Evolutionary conservation across 1,284 basidiomycete genomes (phyloP).

Genomic region (Coniophora puteana): DNA sequence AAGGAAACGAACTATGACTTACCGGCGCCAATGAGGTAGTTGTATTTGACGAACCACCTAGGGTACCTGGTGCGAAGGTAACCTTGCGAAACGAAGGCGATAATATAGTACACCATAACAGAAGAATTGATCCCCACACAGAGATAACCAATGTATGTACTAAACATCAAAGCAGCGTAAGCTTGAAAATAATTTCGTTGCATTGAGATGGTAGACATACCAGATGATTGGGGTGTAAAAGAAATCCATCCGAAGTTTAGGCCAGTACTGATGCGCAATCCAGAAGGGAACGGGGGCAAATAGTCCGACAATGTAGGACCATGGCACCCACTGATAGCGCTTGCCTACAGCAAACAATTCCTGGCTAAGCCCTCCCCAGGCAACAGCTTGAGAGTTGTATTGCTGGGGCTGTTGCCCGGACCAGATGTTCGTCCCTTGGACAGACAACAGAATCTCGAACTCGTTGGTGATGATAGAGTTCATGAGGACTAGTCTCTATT

Average conservation of each 20-base stretch:
- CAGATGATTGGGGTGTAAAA: conserved; percentile 43
- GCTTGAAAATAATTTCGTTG: not conserved
- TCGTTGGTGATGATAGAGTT: conserved; percentile 54
- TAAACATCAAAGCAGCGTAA: conserved; percentile 1
- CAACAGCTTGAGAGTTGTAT: conserved; percentile 61
- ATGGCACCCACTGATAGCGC: conserved; percentile 56
- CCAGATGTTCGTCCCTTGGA: conserved; percentile 58
- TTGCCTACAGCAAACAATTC: conserved; percentile 51
- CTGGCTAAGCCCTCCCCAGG: conserved; percentile 62
- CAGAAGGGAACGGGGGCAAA: conserved; percentile 54
- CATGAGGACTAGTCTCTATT: conserved; percentile 51
- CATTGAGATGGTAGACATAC: conserved; percentile 18
- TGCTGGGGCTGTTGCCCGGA: conserved; percentile 54
- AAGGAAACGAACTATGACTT: conserved; percentile 10
- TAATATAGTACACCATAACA: conserved; percentile 34
- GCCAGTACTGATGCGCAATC: conserved; percentile 41
- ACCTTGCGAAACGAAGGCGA: conserved; percentile 55
- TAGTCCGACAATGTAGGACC: conserved; percentile 53
- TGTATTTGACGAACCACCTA: conserved; percentile 49
- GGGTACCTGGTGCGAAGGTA: conserved; percentile 56
- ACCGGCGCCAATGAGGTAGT: conserved; percentile 45
- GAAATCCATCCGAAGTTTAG: conserved; percentile 38
- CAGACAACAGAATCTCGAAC: conserved; percentile 42
- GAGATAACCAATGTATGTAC: conserved; percentile 31
- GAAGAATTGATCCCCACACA: conserved; percentile 46